Evolutionary conservation across 768 basidiomycete genomes (phyloP), one percentile per base, ranked within the genome.

Genomic region (Mycena alexandri): DNA sequence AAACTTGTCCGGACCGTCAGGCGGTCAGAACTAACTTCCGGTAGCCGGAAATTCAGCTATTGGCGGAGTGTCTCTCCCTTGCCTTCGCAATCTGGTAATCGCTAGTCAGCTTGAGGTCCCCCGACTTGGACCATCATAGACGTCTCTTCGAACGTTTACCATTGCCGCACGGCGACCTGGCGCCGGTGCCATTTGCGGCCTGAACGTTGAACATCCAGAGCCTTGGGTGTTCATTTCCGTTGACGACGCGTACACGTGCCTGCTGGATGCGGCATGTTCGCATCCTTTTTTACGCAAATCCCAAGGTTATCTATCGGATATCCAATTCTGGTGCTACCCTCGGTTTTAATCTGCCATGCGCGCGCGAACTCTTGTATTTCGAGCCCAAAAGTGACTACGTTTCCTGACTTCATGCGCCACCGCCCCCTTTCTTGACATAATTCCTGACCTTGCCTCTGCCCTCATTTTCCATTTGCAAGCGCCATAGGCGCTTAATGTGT

Each of bases 251-350:
- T 65, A 52, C 24, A 16, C 21, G 5, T 14, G 14, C 56, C 22
- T 60, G 38, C 58, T 38, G 58, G 52, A 38, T 54, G 52, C 53
- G 21, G 51, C 65, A 19, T 66, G 65, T 48, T 50, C 25, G 24
- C 43, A 36, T 14, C 21, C 46, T 43, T 22, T 25, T 16, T 38
- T 25, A 42, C 51, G n/a, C 34, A 36, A 47, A 54, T 46, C 38
- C 4, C 22, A 2, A 38, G 6, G 34, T 21, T 24, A 57, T 38
- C 3, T 21, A 41, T 46, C 47, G 19, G 34, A 59, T 59, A 11
- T 33, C 43, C 34, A 9, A 14, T 46, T 58, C 25, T 59, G 17
- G 41, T 42, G 10, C 17, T 21, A 3, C 16, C 25, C 6, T 29
- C 29, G 29, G 29, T 29, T 29, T 29, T 6, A 6, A 29, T 48